phyloP scores from a whole-genome alignment of 495 filamentous ascomycete species.

The Corynascus novoguineensis region DNA sequence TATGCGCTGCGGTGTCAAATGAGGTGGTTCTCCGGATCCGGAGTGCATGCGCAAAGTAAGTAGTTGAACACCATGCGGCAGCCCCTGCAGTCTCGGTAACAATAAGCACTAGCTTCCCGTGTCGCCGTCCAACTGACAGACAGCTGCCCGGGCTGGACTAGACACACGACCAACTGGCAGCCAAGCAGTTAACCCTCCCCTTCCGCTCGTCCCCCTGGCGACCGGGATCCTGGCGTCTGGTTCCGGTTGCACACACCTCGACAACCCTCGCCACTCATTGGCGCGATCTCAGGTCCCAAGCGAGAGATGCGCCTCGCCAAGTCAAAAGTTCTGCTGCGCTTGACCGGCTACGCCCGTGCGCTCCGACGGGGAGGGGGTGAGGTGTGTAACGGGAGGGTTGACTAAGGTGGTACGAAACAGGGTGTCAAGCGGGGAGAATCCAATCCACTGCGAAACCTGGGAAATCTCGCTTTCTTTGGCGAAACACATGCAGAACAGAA shows the following conservation, averaged over 20 bases:
- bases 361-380: too few relatives aligned
- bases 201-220: too few relatives aligned
- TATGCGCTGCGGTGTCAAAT: too few relatives aligned
- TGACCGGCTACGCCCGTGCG: slow-evolving; percentile 3
- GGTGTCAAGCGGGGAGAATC: not conserved
- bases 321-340: not conserved
- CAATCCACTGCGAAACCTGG: not conserved
- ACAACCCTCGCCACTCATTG: not conserved
- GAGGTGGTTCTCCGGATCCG: not conserved
- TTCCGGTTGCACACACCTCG: not conserved
- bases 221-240: not conserved
- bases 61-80: not conserved
- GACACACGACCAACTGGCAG: not conserved
- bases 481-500: not conserved
- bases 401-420: too few relatives aligned
- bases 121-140: not conserved
- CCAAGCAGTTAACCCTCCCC: too few relatives aligned
- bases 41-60: not conserved
- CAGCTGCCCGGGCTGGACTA: not conserved
- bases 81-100: slow-evolving; percentile 1
- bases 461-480: slow-evolving; percentile 4
- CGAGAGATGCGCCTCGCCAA: not conserved
- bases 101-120: slow-evolving; percentile 1
- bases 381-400: too few relatives aligned
- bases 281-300: not conserved